Evolutionary conservation across 345 rosid species (phyloP), one percentile per base, ranked within the genome.

Genomic region (Physaria fendleri): DNA sequence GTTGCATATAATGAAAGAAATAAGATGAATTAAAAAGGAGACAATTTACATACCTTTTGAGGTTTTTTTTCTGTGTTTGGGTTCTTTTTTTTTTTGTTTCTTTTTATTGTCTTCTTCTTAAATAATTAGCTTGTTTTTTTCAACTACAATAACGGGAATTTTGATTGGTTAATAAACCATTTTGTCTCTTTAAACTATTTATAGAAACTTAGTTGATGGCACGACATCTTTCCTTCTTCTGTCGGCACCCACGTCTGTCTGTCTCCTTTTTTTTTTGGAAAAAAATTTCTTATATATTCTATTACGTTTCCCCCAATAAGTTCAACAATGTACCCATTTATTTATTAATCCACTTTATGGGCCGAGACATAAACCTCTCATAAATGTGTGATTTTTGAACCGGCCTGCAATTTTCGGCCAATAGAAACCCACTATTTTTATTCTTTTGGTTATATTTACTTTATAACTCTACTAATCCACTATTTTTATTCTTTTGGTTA

Each of bases 171-270:
- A 28, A n/a, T 10, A 68, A 68, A 59, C 56, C 54, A 3, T n/a
- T 37, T 51, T 60, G 62, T 61, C 56, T 53, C 56, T 35, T 45
- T 2, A 42, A 29, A 6, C 72, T 59, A 67, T 59, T 59, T 67
- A 59, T 67, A 67, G 72, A 59, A 59, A 60, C 71, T 49, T 59
- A 59, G 59, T 67, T 61, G 57, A 59, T 69, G 67, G 66, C 62
- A 69, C 66, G 56, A 52, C 73, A 61, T 16, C 68, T 52, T 44
- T 45, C 32, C 14, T 42, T 60, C 55, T 44, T 20, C 62, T 68
- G 66, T 49, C 46, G 52, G 67, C 59, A 49, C 58, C 44, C 73
- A 68, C 73, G 67, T 68, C 67, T 44, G 8, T 52, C 66, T 68
- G 61, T 52, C 73, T 23, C 14, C 15, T 6, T 15, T 6, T 8